Evolutionary conservation across 805 yeast species (phyloP).

Genomic region (Candida anglica): DNA sequence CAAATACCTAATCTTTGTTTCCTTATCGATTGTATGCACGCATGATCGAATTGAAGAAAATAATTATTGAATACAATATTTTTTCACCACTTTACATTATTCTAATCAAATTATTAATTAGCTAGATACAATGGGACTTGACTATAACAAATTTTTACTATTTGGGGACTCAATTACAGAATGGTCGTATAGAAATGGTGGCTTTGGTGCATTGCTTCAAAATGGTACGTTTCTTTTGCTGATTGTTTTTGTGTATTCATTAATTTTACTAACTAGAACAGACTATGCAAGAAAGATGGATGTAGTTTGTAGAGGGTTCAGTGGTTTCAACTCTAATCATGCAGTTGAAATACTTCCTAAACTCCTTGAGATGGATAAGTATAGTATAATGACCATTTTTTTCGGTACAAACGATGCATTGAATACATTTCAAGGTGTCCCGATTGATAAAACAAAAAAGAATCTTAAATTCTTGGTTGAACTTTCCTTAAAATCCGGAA

Average conservation of each 20-base stretch:
- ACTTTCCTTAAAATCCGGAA: constrained; percentile 34
- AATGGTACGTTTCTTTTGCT: constrained; percentile 1
- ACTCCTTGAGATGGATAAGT: constrained; percentile 42
- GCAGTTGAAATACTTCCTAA: constrained; percentile 37
- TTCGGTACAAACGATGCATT: constrained; percentile 76
- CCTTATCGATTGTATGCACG: no score
- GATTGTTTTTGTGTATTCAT: not conserved
- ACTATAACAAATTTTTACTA: constrained; percentile 44
- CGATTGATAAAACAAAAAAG: constrained; percentile 41
- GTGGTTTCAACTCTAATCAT: constrained; percentile 72
- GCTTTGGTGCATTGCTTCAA: constrained; percentile 46
- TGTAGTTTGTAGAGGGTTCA: constrained; percentile 67
- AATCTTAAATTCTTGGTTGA: constrained; percentile 46
- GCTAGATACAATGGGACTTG: not conserved
- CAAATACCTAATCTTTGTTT: no score
- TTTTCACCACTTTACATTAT: no score
- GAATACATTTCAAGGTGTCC: constrained; percentile 39
- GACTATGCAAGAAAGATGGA: constrained; percentile 62
- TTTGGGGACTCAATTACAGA: constrained; percentile 76
- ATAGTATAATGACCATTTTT: constrained; percentile 49
- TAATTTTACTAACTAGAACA: no score
- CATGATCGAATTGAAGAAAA: no score
- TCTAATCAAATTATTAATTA: no score
- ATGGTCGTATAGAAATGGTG: constrained; percentile 34
- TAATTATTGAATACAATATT: no score